These are phyloP conservation scores for Candida maesae DNA, from an alignment of 805 yeast genomes.

Conservation along the genomic window DNA sequence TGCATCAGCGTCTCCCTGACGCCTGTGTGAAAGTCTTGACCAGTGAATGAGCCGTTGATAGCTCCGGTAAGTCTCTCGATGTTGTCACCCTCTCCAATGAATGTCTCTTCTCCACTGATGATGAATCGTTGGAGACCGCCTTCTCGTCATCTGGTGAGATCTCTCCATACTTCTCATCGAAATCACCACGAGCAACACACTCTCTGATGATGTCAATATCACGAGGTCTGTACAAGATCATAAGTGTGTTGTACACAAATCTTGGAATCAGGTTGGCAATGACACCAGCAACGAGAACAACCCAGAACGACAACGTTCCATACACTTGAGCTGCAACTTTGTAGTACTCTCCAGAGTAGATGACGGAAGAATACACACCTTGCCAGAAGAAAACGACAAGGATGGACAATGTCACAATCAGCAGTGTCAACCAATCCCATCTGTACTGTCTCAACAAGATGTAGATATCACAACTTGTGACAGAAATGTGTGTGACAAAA, in stretches of 20 bases:
- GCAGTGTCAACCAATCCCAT: slow-evolving; percentile 74
- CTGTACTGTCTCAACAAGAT: slow-evolving; percentile 65
- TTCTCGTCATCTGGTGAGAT: slow-evolving; percentile 10
- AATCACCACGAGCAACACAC: slow-evolving; percentile 60
- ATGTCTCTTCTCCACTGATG: slow-evolving; percentile 4
- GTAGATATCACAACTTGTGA: slow-evolving; percentile 60
- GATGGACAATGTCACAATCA: slow-evolving; percentile 55
- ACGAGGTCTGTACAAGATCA: slow-evolving; percentile 51
- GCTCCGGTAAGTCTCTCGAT: slow-evolving; percentile 17
- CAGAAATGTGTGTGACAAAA: slow-evolving; percentile 59
- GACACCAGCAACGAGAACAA: slow-evolving; percentile 56
- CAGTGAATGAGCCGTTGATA: slow-evolving; percentile 14
- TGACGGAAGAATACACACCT: slow-evolving; percentile 65
- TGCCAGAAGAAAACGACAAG: slow-evolving; percentile 68
- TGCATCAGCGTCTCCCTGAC: slow-evolving; percentile 8
- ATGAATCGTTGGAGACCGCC: slow-evolving; percentile 9
- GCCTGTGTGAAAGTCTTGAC: slow-evolving; percentile 16
- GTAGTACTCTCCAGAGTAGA: slow-evolving; percentile 53
- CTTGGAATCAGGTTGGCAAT: slow-evolving; percentile 63
- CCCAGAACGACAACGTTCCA: slow-evolving; percentile 64
- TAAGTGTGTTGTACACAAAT: slow-evolving; percentile 50
- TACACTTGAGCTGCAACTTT: slow-evolving; percentile 61
- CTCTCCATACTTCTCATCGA: slow-evolving; percentile 32
- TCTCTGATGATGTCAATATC: slow-evolving; percentile 71
- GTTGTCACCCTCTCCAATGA: slow-evolving; percentile 17